Percentiles rank a stretch among this genome's conserved stretches.
These are phyloP conservation scores for Vavraia culicis DNA, from an alignment of 371 early-diverging fungal genomes.

Conservation along the genomic window DNA sequence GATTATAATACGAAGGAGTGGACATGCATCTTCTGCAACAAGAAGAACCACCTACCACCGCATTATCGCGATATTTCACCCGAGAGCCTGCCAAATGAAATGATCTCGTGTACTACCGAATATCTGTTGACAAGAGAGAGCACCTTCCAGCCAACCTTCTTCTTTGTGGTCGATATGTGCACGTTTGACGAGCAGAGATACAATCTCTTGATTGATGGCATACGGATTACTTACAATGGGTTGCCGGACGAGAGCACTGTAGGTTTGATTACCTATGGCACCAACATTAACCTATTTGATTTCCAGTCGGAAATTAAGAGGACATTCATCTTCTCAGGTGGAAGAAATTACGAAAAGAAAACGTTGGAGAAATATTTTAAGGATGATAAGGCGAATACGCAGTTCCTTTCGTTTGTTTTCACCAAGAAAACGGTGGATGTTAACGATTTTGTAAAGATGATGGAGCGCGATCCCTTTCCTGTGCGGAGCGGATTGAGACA, in stretches of 20 bases:
- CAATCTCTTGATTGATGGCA: conserved; percentile 69
- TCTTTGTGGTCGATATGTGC: conserved; percentile 92
- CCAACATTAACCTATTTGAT: conserved; percentile 55
- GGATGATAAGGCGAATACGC: background rate
- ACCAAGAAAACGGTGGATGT: conserved; percentile 53
- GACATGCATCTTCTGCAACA: conserved; percentile 92
- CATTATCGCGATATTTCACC: conserved; percentile 85
- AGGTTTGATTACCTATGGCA: conserved; percentile 85
- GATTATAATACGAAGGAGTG: conserved; percentile 77
- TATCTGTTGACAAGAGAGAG: conserved; percentile 59
- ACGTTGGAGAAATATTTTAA: conserved; percentile 58
- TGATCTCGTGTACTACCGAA: conserved; percentile 81
- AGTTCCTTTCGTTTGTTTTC: conserved; percentile 45
- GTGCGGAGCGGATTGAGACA: conserved; percentile 72
- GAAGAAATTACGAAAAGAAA: conserved; percentile 72
- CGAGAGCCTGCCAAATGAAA: conserved; percentile 79
- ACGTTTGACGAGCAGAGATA: conserved; percentile 64
- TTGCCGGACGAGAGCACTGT: conserved; percentile 76
- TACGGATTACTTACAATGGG: conserved; percentile 63
- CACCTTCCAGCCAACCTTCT: conserved; percentile 69
- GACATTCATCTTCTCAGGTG: conserved; percentile 83
- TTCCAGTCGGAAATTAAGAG: conserved; percentile 66
- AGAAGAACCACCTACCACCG: conserved; percentile 82
- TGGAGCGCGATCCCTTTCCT: conserved; percentile 94
- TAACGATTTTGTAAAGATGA: conserved; percentile 68